These are phyloP conservation scores for Diaporthe humulicola DNA, from an alignment of 2,329 filamentous ascomycete genomes.

Conservation along the genomic window DNA sequence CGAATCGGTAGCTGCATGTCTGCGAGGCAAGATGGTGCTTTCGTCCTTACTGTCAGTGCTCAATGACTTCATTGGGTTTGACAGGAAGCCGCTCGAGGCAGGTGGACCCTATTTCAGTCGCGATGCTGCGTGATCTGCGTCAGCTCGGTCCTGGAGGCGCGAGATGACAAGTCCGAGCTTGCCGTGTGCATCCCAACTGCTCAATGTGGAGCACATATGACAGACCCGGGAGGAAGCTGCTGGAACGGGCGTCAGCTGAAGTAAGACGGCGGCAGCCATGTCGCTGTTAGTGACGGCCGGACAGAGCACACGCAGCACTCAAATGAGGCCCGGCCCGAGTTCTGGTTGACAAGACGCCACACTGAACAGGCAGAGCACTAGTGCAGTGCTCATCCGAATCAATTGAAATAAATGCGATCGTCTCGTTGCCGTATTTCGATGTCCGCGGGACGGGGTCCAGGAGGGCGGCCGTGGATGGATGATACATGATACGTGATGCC, in stretches of 20 bases:
- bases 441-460: not conserved
- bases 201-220: not conserved
- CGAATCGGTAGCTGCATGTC: not conserved
- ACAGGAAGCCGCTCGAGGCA: conserved; percentile 2
- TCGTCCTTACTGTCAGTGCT: not conserved
- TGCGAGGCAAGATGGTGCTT: not conserved
- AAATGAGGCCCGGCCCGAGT: conserved; percentile 12
- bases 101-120: not conserved
- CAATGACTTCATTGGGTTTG: not conserved
- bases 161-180: conserved; percentile 6
- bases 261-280: conserved; percentile 11
- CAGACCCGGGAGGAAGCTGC: not conserved
- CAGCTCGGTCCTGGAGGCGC: not conserved
- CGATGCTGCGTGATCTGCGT: not conserved
- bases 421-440: conserved; percentile 17
- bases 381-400: not conserved
- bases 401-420: not conserved
- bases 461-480: not conserved
- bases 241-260: conserved; percentile 9
- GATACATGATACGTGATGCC: conserved; percentile 1
- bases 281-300: not conserved
- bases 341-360: not conserved
- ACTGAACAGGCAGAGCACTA: not conserved
- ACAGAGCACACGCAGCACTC: not conserved
- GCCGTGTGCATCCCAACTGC: not conserved